A percentile compares a stretch with the other conserved stretches of the same genome.
Evolutionary conservation across 2,329 filamentous ascomycete species (phyloP).

Genomic region (Escovopsis weberi): DNA sequence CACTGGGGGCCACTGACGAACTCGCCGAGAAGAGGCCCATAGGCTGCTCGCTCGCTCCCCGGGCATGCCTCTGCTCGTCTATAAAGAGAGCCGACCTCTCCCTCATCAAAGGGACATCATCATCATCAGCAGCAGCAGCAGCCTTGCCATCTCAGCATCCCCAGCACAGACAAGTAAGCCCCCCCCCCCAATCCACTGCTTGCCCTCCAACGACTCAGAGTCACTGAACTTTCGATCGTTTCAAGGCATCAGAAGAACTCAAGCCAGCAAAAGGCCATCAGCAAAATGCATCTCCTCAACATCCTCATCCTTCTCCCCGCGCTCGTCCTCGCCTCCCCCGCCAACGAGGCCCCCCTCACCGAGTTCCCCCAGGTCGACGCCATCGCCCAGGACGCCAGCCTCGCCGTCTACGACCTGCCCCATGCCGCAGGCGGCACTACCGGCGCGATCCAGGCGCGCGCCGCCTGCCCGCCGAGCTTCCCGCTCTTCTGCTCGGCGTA

Average conservation of each 20-base stretch:
- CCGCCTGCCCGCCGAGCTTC: slow-evolving; percentile 1
- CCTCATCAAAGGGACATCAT: too few relatives aligned
- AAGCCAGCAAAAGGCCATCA: too few relatives aligned
- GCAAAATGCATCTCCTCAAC: background rate
- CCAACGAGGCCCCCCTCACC: background rate
- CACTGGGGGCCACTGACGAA: too few relatives aligned
- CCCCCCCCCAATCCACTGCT: too few relatives aligned
- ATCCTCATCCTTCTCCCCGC: background rate
- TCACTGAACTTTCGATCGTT: background rate
- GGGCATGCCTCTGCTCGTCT: too few relatives aligned
- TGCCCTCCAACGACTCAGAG: background rate
- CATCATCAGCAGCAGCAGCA: too few relatives aligned
- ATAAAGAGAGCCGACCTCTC: too few relatives aligned
- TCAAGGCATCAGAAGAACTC: too few relatives aligned
- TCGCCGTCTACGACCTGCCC: background rate
- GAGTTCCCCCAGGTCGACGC: background rate
- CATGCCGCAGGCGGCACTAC: background rate
- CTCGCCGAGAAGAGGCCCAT: too few relatives aligned
- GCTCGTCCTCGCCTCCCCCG: background rate
- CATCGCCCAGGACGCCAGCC: background rate
- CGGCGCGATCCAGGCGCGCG: background rate
- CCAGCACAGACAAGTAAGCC: too few relatives aligned
- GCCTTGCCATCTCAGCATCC: too few relatives aligned
- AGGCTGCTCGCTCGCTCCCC: too few relatives aligned
- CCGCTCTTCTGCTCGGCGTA: slow-evolving; percentile 2